Evolutionary conservation across 345 rosid genomes (phyloP).

Genomic region (Citrus sinensis): DVS_A1.0 CM039165.1:36132001-36132500

Average conservation of each 20-base stretch:
- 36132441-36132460: slow-evolving; percentile 90
- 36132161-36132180: slow-evolving; percentile 9
- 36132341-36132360: slow-evolving; percentile 55
- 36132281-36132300: slow-evolving; percentile 68
- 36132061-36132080: slow-evolving; percentile 53
- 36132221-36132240: slow-evolving; percentile 90
- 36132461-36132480: slow-evolving; percentile 79
- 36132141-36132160: not conserved
- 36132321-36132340: slow-evolving; percentile 75
- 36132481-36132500: slow-evolving; percentile 51
- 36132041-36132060: slow-evolving; percentile 97
- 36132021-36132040: slow-evolving; percentile 92
- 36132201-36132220: slow-evolving; percentile 62
- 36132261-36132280: slow-evolving; percentile 63
- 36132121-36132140: slow-evolving; percentile 14
- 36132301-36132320: slow-evolving; percentile 88
- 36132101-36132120: slow-evolving; percentile 58
- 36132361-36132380: slow-evolving; percentile 15
- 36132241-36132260: slow-evolving; percentile 62
- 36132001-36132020: slow-evolving; percentile 91
- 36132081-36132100: slow-evolving; percentile 67
- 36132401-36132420: slow-evolving; percentile 16
- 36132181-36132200: slow-evolving; percentile 45
- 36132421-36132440: slow-evolving; percentile 50
- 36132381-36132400: slow-evolving; percentile 8